Evolutionary conservation across 225 moss, liverwort and hornwort genomes (phyloP), one percentile per base, ranked within the genome.

Genomic region (Lunularia cruciata): DNA sequence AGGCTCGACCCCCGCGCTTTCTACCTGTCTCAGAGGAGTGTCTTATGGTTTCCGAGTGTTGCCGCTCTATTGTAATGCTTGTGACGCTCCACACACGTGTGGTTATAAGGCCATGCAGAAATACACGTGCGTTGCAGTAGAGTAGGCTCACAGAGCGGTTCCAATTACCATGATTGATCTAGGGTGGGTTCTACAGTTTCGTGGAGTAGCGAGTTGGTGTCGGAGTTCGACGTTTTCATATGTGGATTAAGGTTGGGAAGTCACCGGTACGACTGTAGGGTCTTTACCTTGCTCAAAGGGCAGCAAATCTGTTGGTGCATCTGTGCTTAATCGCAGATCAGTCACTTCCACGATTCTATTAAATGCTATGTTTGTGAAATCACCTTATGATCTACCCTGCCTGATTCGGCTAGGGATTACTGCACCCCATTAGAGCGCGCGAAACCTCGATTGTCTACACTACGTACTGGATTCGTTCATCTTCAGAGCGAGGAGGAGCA

Each of bases 51-150:
- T 66, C 16, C 48, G 20, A 35, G 32, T 40, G 55, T n/a, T 55
- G 57, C 27, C 32, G 54, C 36, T 39, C 13, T 31, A 37, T 57
- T 55, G 39, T 43, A 28, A 27, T 26, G n/a, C 45, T 39, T 57
- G 55, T 57, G 69, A 69, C 55, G 55, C 37, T 69, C 69, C 56
- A 57, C 42, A 35, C 52, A 57, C 69, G 69, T 38, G 69, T 27
- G 56, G 56, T 23, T 20, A 5, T 18, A 40, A 27, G 23, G 69
- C 10, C 54, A 42, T 69, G 69, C 40, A 25, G 16, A 31, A 27
- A 55, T 57, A 40, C 69, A 55, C 69, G 55, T 69, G 69, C 69
- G 43, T 56, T 57, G 27, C 69, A 57, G 69, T 56, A 37, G 38
- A 55, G 40, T 55, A 39, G 54, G 40, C 39, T 42, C 37, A 31